Evolutionary conservation across 805 yeast genomes (phyloP), one percentile per base, ranked within the genome.

Genomic region (Sugiyamaella mastotermitis): DNA sequence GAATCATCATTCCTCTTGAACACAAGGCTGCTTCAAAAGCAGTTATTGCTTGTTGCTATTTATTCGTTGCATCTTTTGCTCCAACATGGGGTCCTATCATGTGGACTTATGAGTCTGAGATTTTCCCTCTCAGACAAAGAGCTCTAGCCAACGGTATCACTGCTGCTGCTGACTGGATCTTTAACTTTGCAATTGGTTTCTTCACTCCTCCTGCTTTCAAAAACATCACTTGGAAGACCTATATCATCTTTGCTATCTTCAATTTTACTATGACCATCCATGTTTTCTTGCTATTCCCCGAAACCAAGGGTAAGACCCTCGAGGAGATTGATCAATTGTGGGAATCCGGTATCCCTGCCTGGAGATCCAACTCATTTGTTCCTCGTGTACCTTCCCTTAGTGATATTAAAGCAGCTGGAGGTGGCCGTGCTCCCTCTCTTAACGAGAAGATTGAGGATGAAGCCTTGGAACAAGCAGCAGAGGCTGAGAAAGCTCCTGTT

Each of bases 361-460:
- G 92, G 90, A 92, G 90, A 57, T 87, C 92, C 27, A 76, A 74
- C 44, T 77, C 75, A 27, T 83, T 90, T 88, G 83, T 75, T 34
- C 58, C 74, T n/a, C 39, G 46, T 23, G 20, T 16, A 10, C 45
- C 46, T 27, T 41, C 45, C 14, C 32, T 41, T 25, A 28, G 33
- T 13, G 58, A 51, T 4, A 53, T 52, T 41, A 42, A 51, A 30
- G 50, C 50, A 15, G 45, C 33, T 11, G 35, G 35, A 11, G 58
- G 53, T 27, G 58, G 58, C 30, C 45, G 49, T 9, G 55, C 57
- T 13, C 58, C 60, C 2, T 51, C 56, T 4, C 8, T 46, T 31
- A 32, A 39, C 21, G 49, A 45, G 24, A 36, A 46, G 40, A 23
- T 23, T 23, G 26, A n/a, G n/a, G 26, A 10, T 23, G 26, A 23